Percentiles rank a stretch among this genome's conserved stretches.
Conservation (phyloP, 371 early-diverging fungal genomes). For the Syncephalastrum sp. region DNA sequence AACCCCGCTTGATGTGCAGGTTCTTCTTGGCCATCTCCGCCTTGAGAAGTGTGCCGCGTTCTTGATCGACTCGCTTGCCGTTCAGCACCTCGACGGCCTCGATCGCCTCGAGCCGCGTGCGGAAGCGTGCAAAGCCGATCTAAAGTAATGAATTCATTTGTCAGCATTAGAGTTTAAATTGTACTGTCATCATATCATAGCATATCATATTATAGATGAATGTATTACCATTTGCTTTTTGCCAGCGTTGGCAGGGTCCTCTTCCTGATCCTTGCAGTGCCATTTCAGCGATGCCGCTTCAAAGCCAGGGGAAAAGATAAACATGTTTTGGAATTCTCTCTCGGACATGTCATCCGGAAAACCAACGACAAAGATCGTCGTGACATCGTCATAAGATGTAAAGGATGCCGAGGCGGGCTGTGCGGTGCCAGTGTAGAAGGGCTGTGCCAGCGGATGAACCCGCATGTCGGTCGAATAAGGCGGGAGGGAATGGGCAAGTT, state of each 20-base stretch:
- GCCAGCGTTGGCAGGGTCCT: conserved; percentile 38
- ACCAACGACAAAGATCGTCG: conserved; percentile 96
- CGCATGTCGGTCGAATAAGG: conserved; percentile 10
- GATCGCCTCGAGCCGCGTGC: conserved; percentile 80
- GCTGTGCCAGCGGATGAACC: conserved; percentile 10
- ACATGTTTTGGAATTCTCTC: conserved; percentile 96
- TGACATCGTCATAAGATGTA: conserved; percentile 57
- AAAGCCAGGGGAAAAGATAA: conserved; percentile 90
- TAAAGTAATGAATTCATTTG: conserved; percentile 12
- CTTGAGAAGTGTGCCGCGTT: conserved; percentile 81
- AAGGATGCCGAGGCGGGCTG: conserved; percentile 1
- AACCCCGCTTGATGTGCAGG: conserved; percentile 69
- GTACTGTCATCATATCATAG: not conserved
- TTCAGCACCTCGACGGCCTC: conserved; percentile 85
- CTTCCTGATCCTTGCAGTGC: conserved; percentile 64
- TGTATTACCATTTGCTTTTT: conserved; percentile 83
- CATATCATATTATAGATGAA: too few species aligned
- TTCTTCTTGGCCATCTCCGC: conserved; percentile 98
- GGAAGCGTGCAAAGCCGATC: conserved; percentile 95
- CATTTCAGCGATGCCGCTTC: conserved; percentile 91
- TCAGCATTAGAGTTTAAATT: conserved; percentile 3
- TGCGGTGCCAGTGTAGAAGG: not conserved
- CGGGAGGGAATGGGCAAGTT: conserved; percentile 3
- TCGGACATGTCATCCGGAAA: conserved; percentile 96
- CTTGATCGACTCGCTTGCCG: conserved; percentile 86